Base-by-base conservation (phyloP, 306 rosid genomes). In the Vigna unguiculata region DNA sequence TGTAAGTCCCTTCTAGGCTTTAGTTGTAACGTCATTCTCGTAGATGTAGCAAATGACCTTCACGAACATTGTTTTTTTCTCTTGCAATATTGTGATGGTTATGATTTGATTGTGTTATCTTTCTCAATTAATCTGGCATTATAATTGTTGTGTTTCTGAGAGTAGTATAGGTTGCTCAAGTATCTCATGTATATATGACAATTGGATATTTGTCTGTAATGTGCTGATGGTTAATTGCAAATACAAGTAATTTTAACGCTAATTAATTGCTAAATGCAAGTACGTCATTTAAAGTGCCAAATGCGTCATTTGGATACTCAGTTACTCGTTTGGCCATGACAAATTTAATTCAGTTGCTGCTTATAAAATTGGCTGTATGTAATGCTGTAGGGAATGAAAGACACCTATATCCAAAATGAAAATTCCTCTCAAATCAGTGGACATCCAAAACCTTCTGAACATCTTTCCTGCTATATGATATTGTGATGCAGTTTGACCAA, bases 11-110 rank as follows among this genome's bases (percentile, higher is more conserved):
- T 81, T 67, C 63, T 34, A 34, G 40, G 40, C 40, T 34, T 6
- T 70, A 70, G 52, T 52, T 60, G 84, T 51, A 75, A 40, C 52
- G 64, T 62, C 75, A 43, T 81, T 76, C 77, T 74, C 75, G 60
- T 82, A 59, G 80, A 55, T 81, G 75, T 66, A 79, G 77, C 74
- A 80, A 81, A 57, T 80, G 83, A 83, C 81, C 81, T 79, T 80
- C 85, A 71, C 64, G 72, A 67, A 72, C 68, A 81, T 73, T 73
- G 84, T 54, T 40, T 72, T 28, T 57, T 81, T 51, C 57, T 41
- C 54, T 17, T 58, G 76, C 84, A 76, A 75, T 81, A 67, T 48
- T 81, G 82, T 76, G 85, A 68, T 71, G 85, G 71, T 80, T 76
- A 52, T 72, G 53, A 66, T 60, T 81, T 72, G 13, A 41, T 43